Conservation (phyloP, 208 protist species). For the Trichomonas gallinae region DNA sequence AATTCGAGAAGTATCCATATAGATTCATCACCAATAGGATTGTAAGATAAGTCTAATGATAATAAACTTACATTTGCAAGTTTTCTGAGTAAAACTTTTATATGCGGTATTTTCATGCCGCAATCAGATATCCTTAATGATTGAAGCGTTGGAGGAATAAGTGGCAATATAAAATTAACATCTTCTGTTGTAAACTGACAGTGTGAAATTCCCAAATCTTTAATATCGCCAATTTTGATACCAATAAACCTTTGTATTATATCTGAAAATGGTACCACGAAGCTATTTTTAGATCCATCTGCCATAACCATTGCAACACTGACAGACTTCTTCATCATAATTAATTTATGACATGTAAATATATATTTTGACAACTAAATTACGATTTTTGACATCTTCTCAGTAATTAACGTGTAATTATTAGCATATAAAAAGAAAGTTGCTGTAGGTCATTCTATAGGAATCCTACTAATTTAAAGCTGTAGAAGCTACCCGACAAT, state of each 20-base stretch:
- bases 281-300: not conserved
- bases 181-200: not conserved
- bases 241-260: not conserved
- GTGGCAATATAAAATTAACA: not conserved
- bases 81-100: not conserved
- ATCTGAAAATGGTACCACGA: not conserved
- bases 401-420: no score
- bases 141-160: not conserved
- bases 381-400: no score
- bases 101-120: not conserved
- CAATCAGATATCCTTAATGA: not conserved
- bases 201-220: not conserved
- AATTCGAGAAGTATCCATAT: not conserved
- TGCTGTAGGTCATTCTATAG: no score
- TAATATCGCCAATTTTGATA: not conserved
- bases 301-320: not conserved
- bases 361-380: no score
- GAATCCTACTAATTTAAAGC: no score
- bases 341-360: no score
- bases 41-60: not conserved
- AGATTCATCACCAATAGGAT: not conserved
- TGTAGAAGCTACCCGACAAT: no score
- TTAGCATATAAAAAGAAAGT: no score
- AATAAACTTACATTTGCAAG: not conserved
- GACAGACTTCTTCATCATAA: not conserved